Evolutionary conservation across 106 monocot genomes (phyloP), one percentile per base, ranked within the genome.

Genomic region (Hemerocallis citrina): DNA sequence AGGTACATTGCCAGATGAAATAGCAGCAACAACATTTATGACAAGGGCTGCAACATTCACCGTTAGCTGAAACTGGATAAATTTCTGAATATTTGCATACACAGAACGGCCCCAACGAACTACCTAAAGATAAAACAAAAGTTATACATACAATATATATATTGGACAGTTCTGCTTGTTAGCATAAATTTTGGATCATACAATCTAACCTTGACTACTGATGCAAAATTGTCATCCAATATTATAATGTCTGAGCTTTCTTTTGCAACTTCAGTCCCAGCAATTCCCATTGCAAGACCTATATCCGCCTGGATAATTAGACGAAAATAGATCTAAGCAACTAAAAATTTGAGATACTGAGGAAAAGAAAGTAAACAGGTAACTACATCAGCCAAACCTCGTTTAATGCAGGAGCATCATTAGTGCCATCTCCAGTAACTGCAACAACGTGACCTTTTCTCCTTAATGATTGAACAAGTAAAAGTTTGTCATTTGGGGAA

Each of bases 401-500:
- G 68, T 90, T 78, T 17, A 96, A 63, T 38, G 95, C 95, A 61
- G 95, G 95, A 48, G 95, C 89, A 79, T 96, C 95, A 81, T 96
- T 96, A 57, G 95, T 96, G 20, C 95, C 95, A 65, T 96, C 95
- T 35, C 95, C 95, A 36, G 95, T 96, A 63, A 96, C 95, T 64
- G 95, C 95, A 57, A 96, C 95, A 47, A 96, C 86, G 73, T 96
- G 77, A 23, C 95, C 95, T 41, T 61, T 86, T 72, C 41, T 96
- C 55, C 72, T 78, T 61, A 96, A 69, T 52, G 89, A 83, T 87
- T 96, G 89, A 24, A 96, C 95, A 65, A 96, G 84, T 38, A 96
- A 45, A 61, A 96, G 86, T 59, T 96, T 96, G 64, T 96, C 95
- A 72, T 72, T 96, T 9, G 95, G 95, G 33, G 95, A 96, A 47